Base-by-base conservation (phyloP, 306 rosid species). In the Arachis hypogaea region DNA sequence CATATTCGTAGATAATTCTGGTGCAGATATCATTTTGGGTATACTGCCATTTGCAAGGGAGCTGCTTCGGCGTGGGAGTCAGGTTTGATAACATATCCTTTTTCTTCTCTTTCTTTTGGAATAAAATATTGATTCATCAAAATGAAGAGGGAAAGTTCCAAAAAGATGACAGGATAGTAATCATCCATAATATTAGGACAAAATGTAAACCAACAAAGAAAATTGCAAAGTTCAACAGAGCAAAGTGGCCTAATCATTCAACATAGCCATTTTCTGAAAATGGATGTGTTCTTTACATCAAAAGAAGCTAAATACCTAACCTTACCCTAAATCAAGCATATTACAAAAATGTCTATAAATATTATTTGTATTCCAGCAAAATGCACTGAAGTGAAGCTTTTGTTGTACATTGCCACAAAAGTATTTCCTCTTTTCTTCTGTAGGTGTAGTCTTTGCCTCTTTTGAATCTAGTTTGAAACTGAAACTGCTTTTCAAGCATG, bases 1-100 rank as follows among this genome's bases (percentile, higher is more conserved):
- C 77, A 91, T 94, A 78, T 94, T 94, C 88, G 96, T 94, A 14
- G 98, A 91, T 80, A 91, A 94, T 78, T 94, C 98, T 71, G 98
- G 98, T 81, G 97, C 98, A 40, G 98, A 94, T 84, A 79, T 94
- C 61, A 83, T 94, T 81, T 85, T 94, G 84, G 97, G 98, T 55
- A 94, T 94, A 75, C 78, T 94, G 63, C 98, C 98, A 51, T 94
- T 94, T 88, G 97, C 96, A 56, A 86, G 96, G 81, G 98, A 94
- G 83, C 86, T 94, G 74, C 93, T 94, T 71, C 88, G 84, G 50
- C 96, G 64, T 5, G 98, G 97, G 70, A 86, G 88, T 71, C 92
- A 91, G 99, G 97, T 94, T 82, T 82, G 82, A 59, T 12, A 66
- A 59, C 73, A 52, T 18, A 63, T 84, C 76, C 28, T 28, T 46